Base-by-base conservation (phyloP, 345 rosid genomes). In the Microcos paniculata region DNA sequence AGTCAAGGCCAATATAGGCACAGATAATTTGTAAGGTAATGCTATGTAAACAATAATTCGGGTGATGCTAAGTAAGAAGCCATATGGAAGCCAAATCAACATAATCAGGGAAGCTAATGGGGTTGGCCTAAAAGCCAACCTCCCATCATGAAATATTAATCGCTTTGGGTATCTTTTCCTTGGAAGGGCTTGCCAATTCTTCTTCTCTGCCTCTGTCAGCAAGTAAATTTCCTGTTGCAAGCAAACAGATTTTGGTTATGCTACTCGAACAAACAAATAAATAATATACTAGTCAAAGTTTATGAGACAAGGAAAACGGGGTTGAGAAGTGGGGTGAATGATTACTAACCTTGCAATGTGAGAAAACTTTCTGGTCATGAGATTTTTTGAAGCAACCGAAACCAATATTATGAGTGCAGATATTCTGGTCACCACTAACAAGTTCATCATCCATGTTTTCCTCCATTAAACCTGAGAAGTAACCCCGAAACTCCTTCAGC, bases 401-500 rank as follows among this genome's bases (percentile, higher is more conserved):
- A 19, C 79, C 87, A 56, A 80, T 19, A 8, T 38, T 66, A 23
- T 70, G 43, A 77, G 43, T 12, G 4, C 46, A 48, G 23, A 58
- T 52, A 45, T 73, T 61, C 18, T 61, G 69, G 1, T 48, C 33
- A 24, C 62, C 33, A 24, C 62, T 26, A 49, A 40, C 35, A 38
- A n/a, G 38, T 9, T 63, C 75, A 61, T n/a, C 67, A 55, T 52
- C 73, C 19, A 56, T 71, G 7, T 69, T 72, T 42, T 75, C 84
- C 70, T 82, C 88, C 91, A 91, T 81, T 64, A 84, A 64, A 10
- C 91, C 94, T 14, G 80, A 65, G 81, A 81, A 89, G 57, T 84
- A 86, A 5, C 90, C 92, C 30, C 75, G 58, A n/a, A 81, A 55
- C 11, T 52, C 74, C 70, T 83, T 85, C 80, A 90, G 57, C 42